Evolutionary conservation across 805 yeast genomes (phyloP), one percentile per base, ranked within the genome.

Genomic region (Myxozyma kluyveri): DNA sequence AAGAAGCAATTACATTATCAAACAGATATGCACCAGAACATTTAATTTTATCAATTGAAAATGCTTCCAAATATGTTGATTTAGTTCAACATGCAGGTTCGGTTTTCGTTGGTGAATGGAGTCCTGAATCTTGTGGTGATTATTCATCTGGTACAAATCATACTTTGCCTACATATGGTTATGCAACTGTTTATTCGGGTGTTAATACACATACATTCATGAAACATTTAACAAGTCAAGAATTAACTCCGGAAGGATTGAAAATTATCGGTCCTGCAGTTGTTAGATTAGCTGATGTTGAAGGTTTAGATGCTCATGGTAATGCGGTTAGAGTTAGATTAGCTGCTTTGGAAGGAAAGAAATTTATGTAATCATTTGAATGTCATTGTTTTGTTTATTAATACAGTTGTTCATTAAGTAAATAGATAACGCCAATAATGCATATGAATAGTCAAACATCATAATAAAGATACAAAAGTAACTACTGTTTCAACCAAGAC

Each of bases 41-140:
- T 72, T 81, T 93, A 75, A 93, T 93, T 65, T 74, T 93, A 63
- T 98, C 93, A 71, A 79, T 91, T 52, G 82, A 85, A 56, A 72
- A 90, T 58, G 97, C 99, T 10, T 73, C 79, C 47, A 69, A 72
- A 37, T 86, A 78, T 65, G 91, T 93, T 38, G 75, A 79, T 27
- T 72, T 77, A 59, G 90, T 93, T 32, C 84, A 86, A 58, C 84
- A 93, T 67, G 99, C 99, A 4, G 99, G 99, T 36, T 85, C 95
- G 29, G 93, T 93, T 22, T 93, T 93, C 65, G 97, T 93, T 50
- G 99, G 99, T 41, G 85, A 91, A 3, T 86, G 86, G 69, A 86
- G 96, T 1, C 99, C 99, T 45, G 99, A 93, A 70, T 86, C 96
- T 2, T 90, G 97, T 69, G 99, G 99, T 66, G 99, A 93, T 73